Conservation (phyloP, 2,329 filamentous ascomycete species). For the Fusarium pininemorale region DNA sequence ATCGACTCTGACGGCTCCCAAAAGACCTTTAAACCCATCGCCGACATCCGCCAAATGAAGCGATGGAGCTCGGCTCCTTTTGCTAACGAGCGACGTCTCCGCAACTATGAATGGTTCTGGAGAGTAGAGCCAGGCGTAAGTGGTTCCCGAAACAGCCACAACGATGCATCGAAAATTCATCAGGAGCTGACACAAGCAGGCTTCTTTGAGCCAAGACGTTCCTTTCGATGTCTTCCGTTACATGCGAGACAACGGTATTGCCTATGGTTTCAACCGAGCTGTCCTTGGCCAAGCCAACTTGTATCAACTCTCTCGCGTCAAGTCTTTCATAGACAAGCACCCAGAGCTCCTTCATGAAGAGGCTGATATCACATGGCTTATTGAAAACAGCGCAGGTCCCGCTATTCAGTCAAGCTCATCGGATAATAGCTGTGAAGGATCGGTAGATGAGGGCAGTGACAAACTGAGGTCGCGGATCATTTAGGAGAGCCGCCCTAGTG, state of each 20-base stretch:
- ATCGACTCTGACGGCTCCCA: neutral
- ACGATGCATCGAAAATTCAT: neutral
- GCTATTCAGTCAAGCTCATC: neutral
- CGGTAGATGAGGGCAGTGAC: conserved; percentile 15
- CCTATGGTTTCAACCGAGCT: conserved; percentile 72
- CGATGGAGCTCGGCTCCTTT: conserved; percentile 87
- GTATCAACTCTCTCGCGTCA: conserved; percentile 56
- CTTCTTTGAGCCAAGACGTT: conserved; percentile 67
- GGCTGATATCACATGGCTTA: conserved; percentile 59
- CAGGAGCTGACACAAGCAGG: conserved; percentile 47
- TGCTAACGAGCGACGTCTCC: conserved; percentile 78
- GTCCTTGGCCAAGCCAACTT: conserved; percentile 56
- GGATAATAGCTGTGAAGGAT: conserved; percentile 3
- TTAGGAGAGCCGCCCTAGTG: conserved; percentile 36
- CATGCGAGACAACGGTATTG: conserved; percentile 85
- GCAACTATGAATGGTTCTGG: conserved; percentile 68
- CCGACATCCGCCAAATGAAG: conserved; percentile 73
- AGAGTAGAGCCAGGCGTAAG: conserved; percentile 68
- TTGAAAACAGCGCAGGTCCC: conserved; percentile 36
- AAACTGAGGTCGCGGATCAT: conserved; percentile 25
- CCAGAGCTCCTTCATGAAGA: conserved; percentile 56
- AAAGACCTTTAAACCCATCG: neutral
- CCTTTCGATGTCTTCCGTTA: conserved; percentile 88
- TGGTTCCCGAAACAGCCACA: conserved; percentile 1
- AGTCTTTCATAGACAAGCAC: conserved; percentile 56